Evolutionary conservation across 352 stramenopile species (phyloP), one percentile per base, ranked within the genome.

Genomic region (Globisporangium okanoganense): DNA sequence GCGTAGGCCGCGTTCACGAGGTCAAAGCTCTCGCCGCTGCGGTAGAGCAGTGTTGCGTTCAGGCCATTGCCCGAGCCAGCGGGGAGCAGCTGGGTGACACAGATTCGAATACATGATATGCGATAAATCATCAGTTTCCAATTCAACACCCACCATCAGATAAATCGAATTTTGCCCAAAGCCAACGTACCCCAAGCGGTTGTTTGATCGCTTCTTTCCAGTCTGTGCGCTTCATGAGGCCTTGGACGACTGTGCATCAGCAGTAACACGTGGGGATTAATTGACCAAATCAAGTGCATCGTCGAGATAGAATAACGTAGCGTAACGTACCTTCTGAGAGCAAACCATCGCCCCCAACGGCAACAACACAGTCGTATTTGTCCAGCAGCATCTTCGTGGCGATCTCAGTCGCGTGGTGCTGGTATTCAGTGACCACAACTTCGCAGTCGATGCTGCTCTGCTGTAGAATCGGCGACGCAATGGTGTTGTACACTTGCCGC

Each of bases 1-100:
- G 73, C 72, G 43, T 79, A 90, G 3, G 79, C 78, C 2, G 82
- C 82, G 56, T 85, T 89, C 5, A 91, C 29, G 4, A 72, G 55
- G 14, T 78, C 55, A 22, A 87, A 73, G 12, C 62, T 67, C 45
- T 94, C 86, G 16, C 72, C 70, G 20, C 71, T 69, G 27, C 71
- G 67, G 6, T 81, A 69, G 9, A 90, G 55, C 36, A 94, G 58
- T 20, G 86, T 79, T 9, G 71, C 65, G 9, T 70, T 75, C 13
- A 95, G 61, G 9, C 81, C 86, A 38, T 95, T 95, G 22, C 86
- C 86, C 0, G 80, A 85, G 44, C 72, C 78, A 36, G 65, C 73
- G 22, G 78, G 78, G 20, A 85, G 68, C 38, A 79, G 67, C 73
- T 82, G 41, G n/a, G 36, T 33, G n/a, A 43, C 36, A 43, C 13